Evolutionary conservation across 2,329 filamentous ascomycete species (phyloP).

Genomic region (Orbilia ellipsospora): DNA sequence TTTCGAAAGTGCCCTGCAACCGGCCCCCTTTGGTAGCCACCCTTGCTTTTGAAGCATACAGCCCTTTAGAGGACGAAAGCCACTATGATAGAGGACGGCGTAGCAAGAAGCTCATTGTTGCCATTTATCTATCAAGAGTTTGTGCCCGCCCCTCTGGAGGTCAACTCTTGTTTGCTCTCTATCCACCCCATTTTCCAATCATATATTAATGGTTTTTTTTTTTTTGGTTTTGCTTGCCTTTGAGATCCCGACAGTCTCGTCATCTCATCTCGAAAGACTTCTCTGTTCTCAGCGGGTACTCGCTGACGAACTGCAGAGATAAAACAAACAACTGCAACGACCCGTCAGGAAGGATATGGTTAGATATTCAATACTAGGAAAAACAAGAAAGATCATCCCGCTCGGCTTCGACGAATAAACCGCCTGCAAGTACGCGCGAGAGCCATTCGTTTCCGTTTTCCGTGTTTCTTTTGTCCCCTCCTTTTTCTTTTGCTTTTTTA

Average conservation of each 20-base stretch:
- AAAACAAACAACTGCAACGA: constrained; percentile 35
- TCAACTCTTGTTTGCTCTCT: constrained; percentile 13
- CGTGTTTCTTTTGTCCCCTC: constrained; percentile 3
- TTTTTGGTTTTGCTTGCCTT: constrained; percentile 5
- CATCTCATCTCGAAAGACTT: constrained; percentile 6
- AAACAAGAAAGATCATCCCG: constrained; percentile 21
- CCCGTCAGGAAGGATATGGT: constrained; percentile 24
- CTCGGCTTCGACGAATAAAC: constrained; percentile 19
- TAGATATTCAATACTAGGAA: constrained; percentile 12
- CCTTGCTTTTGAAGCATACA: constrained; percentile 38
- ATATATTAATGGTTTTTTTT: constrained; percentile 31
- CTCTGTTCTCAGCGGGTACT: constrained; percentile 31
- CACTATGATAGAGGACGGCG: constrained; percentile 22
- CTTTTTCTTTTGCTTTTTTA: constrained; percentile 21
- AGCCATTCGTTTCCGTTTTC: constrained; percentile 21
- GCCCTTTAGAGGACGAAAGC: constrained; percentile 21
- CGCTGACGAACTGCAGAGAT: constrained; percentile 26
- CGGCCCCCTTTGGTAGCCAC: constrained; percentile 20
- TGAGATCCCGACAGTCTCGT: not conserved
- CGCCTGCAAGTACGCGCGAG: constrained; percentile 9
- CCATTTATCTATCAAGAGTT: constrained; percentile 31
- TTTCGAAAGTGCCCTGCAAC: constrained; percentile 4
- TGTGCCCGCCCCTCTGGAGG: constrained; percentile 8
- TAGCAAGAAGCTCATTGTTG: constrained; percentile 6
- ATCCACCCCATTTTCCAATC: constrained; percentile 26